Evolutionary conservation across 2,329 filamentous ascomycete species (phyloP), one percentile per base, ranked within the genome.

Genomic region (Phialophora verrucosa): DNA sequence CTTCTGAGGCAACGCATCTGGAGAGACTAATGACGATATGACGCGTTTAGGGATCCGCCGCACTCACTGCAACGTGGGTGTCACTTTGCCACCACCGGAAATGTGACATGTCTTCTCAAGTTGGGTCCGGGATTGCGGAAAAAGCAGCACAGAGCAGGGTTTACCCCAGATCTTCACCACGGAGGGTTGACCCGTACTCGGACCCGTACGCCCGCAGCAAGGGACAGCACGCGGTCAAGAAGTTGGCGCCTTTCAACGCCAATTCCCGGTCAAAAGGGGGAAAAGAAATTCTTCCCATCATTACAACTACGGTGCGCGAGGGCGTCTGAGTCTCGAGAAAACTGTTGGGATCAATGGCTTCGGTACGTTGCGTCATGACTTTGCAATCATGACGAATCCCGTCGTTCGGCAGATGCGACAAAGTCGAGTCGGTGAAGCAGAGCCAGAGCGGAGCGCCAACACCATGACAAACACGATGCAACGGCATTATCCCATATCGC

Each of bases 161-260:
- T 27, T 51, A 51, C 49, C 49, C 49, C 49, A 51, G 49, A 51
- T 51, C 49, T 51, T n/a, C 49, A 51, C 2, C 7, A n/a, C 20
- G 11, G 49, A 51, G 8, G 25, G 10, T 51, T 25, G 20, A 25
- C 32, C 32, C 31, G 31, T 32, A 32, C 31, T 32, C 31, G 31
- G 10, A 1, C 25, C 47, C 49, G 8, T 51, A 51, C 5, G 49
- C 20, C 49, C 23, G 49, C 17, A 51, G 20, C 20, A 4, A 51
- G 25, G 20, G 20, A 23, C 23, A 51, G 5, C 47, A 50, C 23
- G 10, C 49, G 12, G 49, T 12, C 20, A 14, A 27, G 23, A 51
- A 12, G 10, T 12, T 12, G 32, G 10, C 32, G 3, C 32, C 10
- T 35, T 12, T 12, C 32, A 35, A 4, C 32, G 32, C 12, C 32